Evolutionary conservation across 2,329 filamentous ascomycete species (phyloP).

Genomic region (Pseudopyricularia javanii): DNA sequence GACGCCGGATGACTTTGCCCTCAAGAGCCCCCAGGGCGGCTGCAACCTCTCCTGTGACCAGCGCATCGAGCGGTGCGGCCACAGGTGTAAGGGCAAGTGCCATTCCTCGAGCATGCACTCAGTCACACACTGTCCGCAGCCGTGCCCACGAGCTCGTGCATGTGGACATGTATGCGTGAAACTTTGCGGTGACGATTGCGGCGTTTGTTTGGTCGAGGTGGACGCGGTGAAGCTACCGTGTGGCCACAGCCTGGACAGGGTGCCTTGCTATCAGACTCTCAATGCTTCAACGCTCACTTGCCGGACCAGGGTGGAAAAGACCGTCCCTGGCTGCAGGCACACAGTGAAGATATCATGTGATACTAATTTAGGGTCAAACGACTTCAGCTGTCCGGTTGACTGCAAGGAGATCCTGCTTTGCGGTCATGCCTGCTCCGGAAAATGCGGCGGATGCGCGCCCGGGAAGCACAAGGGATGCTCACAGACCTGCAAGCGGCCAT

Average conservation of each 20-base stretch:
- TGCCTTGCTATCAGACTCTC: slow-evolving; percentile 28
- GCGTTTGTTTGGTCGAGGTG: slow-evolving; percentile 21
- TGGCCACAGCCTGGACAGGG: slow-evolving; percentile 22
- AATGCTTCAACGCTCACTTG: slow-evolving; percentile 35
- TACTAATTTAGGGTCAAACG: slow-evolving; percentile 23
- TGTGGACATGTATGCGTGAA: slow-evolving; percentile 32
- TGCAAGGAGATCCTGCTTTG: slow-evolving; percentile 39
- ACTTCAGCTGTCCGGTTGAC: slow-evolving; percentile 31
- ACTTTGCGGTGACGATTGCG: slow-evolving; percentile 30
- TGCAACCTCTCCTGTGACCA: slow-evolving; percentile 38
- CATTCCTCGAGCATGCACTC: slow-evolving; percentile 34
- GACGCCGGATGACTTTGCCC: slow-evolving; percentile 42
- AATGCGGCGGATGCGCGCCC: slow-evolving; percentile 34
- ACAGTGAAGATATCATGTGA: slow-evolving; percentile 34
- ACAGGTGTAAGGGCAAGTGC: slow-evolving; percentile 30
- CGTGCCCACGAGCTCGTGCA: slow-evolving; percentile 26
- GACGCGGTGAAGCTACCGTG: slow-evolving; percentile 21
- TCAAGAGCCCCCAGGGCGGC: slow-evolving; percentile 48
- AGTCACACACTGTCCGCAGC: slow-evolving; percentile 29
- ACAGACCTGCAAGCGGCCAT: slow-evolving; percentile 34
- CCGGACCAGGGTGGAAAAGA: slow-evolving; percentile 26
- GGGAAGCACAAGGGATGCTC: slow-evolving; percentile 33
- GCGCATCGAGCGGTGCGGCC: slow-evolving; percentile 32
- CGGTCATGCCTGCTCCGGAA: slow-evolving; percentile 41
- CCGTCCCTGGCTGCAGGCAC: slow-evolving; percentile 44